Evolutionary conservation across 2,329 filamentous ascomycete genomes (phyloP), one percentile per base, ranked within the genome.

Genomic region (Trichoderma sp.): DNA sequence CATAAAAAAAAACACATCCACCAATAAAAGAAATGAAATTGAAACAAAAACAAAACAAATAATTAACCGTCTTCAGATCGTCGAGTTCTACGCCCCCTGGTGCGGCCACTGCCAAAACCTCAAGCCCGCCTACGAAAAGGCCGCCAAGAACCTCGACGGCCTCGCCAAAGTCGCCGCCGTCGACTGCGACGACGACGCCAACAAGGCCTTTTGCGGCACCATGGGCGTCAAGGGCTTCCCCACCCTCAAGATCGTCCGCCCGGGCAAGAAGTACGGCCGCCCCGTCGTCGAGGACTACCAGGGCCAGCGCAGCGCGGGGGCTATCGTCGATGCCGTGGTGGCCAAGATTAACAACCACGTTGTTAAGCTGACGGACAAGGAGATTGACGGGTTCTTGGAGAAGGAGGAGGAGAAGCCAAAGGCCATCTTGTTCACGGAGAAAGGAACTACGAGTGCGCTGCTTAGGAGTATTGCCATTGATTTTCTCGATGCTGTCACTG

Each of bases 71-170:
- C 8, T 55, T 1, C 75, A 90, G 87, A 87, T 90, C 59, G 83
- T 90, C 80, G 93, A 95, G 83, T 98, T 98, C 87, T 98, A 97
- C 79, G 95, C 95, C 9, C 95, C 95, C 28, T 98, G 95, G 95
- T 98, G 96, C 78, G 96, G 95, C 55, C 96, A 98, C 84, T 99
- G 96, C 85, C 88, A 97, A 83, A 98, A 92, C 83, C 91, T 99
- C 78, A 95, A 98, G 84, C 95, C 95, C 3, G 93, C 93, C 58
- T 99, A 96, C 83, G 95, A 98, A 82, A 97, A 97, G 82, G 95
- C 91, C 2, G 96, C 96, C 76, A 92, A 92, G 78, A 94, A 91
- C 77, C 91, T 99, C 72, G 89, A 92, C n/a, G 96, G 96, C 15
- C 87, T 98, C 15, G 96, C 94, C 77, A 97, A 97, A 78, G 95